phyloP scores from a whole-genome alignment of 306 rosid genomes.

The Clitoria ternatea region DNA sequence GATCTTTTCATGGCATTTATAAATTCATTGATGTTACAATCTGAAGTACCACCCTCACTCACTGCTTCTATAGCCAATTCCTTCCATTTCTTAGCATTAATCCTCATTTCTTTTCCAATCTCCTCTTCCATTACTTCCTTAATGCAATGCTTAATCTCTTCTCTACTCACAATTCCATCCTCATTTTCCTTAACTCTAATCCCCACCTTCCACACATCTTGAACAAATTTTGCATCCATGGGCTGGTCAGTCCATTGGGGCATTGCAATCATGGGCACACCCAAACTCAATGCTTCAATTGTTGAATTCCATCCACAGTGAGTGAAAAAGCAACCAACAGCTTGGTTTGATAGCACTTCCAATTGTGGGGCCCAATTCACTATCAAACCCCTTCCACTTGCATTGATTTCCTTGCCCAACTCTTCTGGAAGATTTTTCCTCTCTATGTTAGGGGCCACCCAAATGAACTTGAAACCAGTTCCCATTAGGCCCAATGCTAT shows the following conservation, averaged over 20 bases:
- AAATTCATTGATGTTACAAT: conserved; percentile 38
- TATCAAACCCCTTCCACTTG: conserved; percentile 38
- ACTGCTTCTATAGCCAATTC: conserved; percentile 33
- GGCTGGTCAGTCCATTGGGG: conserved; percentile 62
- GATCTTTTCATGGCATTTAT: conserved; percentile 19
- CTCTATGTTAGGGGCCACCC: conserved; percentile 48
- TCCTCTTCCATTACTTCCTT: conserved; percentile 36
- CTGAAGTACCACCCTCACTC: conserved; percentile 45
- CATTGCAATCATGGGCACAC: conserved; percentile 51
- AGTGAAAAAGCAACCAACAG: conserved; percentile 47
- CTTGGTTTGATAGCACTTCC: conserved; percentile 42
- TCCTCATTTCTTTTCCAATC: conserved; percentile 25
- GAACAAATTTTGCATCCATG: conserved; percentile 40
- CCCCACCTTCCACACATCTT: conserved; percentile 51
- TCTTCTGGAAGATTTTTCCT: conserved; percentile 20
- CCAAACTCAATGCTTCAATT: conserved; percentile 46
- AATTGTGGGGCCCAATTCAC: conserved; percentile 48
- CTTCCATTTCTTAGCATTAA: conserved; percentile 43
- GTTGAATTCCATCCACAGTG: conserved; percentile 63
- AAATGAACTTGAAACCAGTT: conserved; percentile 40
- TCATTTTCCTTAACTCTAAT: conserved; percentile 37
- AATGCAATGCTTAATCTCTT: conserved; percentile 36
- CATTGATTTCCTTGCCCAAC: conserved; percentile 15
- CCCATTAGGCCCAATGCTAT: conserved; percentile 37
- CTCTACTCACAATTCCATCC: conserved; percentile 34